Percentiles rank a stretch among this genome's conserved stretches.
phyloP scores from a whole-genome alignment of 2,329 filamentous ascomycete species.

The Talaromyces marneffei region DNA sequence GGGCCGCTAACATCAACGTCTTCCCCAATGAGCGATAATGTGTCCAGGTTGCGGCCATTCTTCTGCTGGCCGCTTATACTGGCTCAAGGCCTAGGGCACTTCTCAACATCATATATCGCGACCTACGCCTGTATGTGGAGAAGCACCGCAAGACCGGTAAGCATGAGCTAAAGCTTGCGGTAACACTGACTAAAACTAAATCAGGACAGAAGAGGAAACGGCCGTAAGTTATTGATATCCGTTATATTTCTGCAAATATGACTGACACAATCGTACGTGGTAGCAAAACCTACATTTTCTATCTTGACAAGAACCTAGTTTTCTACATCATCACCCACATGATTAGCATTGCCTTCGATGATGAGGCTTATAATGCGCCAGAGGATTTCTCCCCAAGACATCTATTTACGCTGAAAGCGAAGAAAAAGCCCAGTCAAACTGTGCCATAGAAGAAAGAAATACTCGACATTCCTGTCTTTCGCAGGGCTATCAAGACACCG shows the following conservation, averaged over 20 bases:
- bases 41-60: slow-evolving; percentile 12
- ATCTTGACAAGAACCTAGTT: slow-evolving; percentile 13
- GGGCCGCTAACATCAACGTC: slow-evolving; percentile 13
- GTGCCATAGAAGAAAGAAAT: not conserved
- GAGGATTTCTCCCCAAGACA: not conserved
- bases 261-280: not conserved
- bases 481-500: not conserved
- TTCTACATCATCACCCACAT: slow-evolving; percentile 15
- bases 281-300: not conserved
- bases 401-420: not conserved
- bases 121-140: slow-evolving; percentile 14
- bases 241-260: not conserved
- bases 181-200: slow-evolving; percentile 14
- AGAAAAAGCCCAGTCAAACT: not conserved
- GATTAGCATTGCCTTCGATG: slow-evolving; percentile 11
- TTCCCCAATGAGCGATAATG: slow-evolving; percentile 12
- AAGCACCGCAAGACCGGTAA: slow-evolving; percentile 13
- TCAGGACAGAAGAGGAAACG: slow-evolving; percentile 13
- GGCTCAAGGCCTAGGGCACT: slow-evolving; percentile 7
- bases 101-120: slow-evolving; percentile 11
- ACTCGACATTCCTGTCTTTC: not conserved
- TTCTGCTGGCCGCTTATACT: slow-evolving; percentile 13
- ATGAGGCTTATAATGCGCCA: slow-evolving; percentile 9
- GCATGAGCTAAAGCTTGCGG: slow-evolving; percentile 6
- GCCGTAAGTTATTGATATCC: slow-evolving; percentile 7